Percentiles rank a stretch among this genome's conserved stretches.
These are phyloP conservation scores for Niveomyces coronatus DNA, from an alignment of 2,329 filamentous ascomycete species.

Conservation along the genomic window DNA sequence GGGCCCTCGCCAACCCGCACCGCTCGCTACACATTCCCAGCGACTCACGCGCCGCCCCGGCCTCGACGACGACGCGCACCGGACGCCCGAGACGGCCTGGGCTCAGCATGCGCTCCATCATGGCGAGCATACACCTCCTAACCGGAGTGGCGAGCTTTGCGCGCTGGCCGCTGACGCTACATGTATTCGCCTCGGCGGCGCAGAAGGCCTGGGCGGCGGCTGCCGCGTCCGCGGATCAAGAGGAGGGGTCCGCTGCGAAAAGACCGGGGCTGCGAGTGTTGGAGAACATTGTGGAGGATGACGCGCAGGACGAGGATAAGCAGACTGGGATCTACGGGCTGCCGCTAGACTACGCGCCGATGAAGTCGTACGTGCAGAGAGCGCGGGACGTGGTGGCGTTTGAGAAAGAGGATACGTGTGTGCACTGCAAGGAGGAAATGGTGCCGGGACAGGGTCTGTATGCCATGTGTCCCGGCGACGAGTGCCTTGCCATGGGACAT, in stretches of 20 bases:
- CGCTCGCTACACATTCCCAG: constrained; percentile 66
- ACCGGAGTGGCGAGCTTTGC: constrained; percentile 70
- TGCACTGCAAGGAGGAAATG: constrained; percentile 39
- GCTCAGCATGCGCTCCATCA: constrained; percentile 52
- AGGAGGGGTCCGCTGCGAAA: too few species aligned
- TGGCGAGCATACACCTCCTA: constrained; percentile 75
- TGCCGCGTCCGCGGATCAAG: constrained; percentile 16
- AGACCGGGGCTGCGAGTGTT: constrained; percentile 40
- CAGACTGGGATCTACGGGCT: constrained; percentile 40
- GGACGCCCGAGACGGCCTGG: constrained; percentile 47
- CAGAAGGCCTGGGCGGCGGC: constrained; percentile 53
- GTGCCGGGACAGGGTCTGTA: constrained; percentile 40
- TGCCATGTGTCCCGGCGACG: constrained; percentile 42
- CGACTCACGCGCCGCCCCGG: constrained; percentile 45
- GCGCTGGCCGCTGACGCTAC: constrained; percentile 71
- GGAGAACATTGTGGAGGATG: constrained; percentile 38
- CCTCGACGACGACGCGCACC: constrained; percentile 40
- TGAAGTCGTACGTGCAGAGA: constrained; percentile 46
- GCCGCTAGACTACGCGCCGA: constrained; percentile 42
- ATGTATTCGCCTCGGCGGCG: constrained; percentile 67
- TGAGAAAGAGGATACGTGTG: constrained; percentile 44
- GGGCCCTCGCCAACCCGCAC: constrained; percentile 85
- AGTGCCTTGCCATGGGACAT: constrained; percentile 49
- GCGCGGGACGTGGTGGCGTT: constrained; percentile 43
- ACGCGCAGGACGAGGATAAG: constrained; percentile 6